Evolutionary conservation across 345 rosid genomes (phyloP).

Genomic region (Camelina sativa): DNA sequence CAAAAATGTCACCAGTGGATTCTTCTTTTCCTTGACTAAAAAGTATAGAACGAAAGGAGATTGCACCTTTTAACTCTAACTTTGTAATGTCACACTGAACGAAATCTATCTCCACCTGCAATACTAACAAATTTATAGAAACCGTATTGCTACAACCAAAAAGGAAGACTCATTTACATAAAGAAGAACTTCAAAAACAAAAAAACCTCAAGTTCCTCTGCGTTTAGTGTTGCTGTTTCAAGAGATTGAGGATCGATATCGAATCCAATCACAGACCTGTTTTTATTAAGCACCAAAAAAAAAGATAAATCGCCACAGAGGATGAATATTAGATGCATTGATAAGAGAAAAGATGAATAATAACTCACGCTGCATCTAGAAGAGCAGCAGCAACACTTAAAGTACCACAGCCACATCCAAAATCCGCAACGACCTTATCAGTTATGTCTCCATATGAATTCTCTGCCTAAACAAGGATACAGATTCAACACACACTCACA

Average conservation of each 20-base stretch:
- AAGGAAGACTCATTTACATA: constrained; percentile 10
- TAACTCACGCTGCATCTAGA: constrained; percentile 82
- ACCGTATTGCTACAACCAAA: constrained; percentile 5
- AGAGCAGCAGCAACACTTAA: constrained; percentile 87
- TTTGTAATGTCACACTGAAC: constrained; percentile 72
- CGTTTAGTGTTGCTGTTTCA: constrained; percentile 72
- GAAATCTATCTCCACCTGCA: constrained; percentile 81
- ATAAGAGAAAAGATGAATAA: constrained; percentile 6
- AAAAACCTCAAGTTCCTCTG: constrained; percentile 83
- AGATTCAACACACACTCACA: constrained; percentile 18
- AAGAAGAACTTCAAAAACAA: constrained; percentile 13
- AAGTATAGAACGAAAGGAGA: not conserved
- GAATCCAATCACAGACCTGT: constrained; percentile 76
- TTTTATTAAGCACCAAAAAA: constrained; percentile 3
- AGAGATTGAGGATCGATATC: constrained; percentile 83
- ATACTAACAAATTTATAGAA: constrained; percentile 25
- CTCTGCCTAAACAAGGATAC: constrained; percentile 65
- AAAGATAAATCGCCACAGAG: not conserved
- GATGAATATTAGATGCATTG: not conserved
- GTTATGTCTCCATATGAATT: constrained; percentile 83
- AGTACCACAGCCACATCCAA: constrained; percentile 96
- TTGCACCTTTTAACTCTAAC: constrained; percentile 70
- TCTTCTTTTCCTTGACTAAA: not conserved
- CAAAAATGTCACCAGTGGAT: not conserved
- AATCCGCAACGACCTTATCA: constrained; percentile 83